phyloP scores from a whole-genome alignment of 1,284 basidiomycete species.

The Leccinum pallidistipes region DNA sequence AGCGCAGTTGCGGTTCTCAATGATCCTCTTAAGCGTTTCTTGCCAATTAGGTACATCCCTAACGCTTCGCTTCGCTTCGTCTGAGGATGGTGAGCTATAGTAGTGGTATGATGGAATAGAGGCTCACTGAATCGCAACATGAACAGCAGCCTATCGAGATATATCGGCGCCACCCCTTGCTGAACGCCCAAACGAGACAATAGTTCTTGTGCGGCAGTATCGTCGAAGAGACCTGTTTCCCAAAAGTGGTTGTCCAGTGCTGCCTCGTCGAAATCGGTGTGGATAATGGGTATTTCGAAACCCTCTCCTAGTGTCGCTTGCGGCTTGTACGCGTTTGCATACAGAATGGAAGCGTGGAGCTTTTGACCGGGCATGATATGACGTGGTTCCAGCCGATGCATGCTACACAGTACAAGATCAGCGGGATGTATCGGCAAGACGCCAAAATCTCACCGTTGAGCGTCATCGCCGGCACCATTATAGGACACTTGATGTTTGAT shows the following conservation, averaged over 20 bases:
- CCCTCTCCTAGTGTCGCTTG: constrained; percentile 28
- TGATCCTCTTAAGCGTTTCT: constrained; percentile 9
- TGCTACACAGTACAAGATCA: constrained; percentile 13
- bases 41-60: constrained; percentile 13
- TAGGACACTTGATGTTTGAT: constrained; percentile 30
- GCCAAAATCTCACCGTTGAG: constrained; percentile 10
- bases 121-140: constrained; percentile 29
- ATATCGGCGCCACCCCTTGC: constrained; percentile 18
- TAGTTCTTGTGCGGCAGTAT: constrained; percentile 18
- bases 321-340: constrained; percentile 27
- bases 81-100: constrained; percentile 4
- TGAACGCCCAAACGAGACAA: constrained; percentile 9
- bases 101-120: not conserved
- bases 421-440: not conserved
- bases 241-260: constrained; percentile 17
- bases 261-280: constrained; percentile 1
- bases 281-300: constrained; percentile 24
- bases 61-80: constrained; percentile 26
- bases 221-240: constrained; percentile 30
- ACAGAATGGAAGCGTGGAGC: constrained; percentile 32
- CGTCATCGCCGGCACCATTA: constrained; percentile 8
- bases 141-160: constrained; percentile 33
- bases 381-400: constrained; percentile 22
- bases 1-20: constrained; percentile 6
- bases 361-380: constrained; percentile 35